These are phyloP conservation scores for Drechslerella dactyloides DNA, from an alignment of 2,329 filamentous ascomycete genomes.

Conservation along the genomic window DNA sequence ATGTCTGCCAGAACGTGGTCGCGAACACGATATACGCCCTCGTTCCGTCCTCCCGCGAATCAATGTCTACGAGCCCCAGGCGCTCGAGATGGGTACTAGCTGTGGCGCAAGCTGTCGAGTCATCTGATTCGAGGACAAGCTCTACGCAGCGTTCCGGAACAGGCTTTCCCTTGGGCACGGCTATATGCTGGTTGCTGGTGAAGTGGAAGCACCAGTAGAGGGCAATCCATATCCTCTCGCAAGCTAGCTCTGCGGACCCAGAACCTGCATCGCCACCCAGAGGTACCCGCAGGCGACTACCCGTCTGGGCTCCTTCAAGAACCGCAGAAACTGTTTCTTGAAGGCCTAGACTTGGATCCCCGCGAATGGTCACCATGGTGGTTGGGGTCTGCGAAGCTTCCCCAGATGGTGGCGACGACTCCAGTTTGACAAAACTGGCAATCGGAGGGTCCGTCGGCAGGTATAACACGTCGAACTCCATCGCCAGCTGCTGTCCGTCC, in stretches of 20 bases:
- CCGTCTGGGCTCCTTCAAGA: not conserved
- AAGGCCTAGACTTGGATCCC: not conserved
- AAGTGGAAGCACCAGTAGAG: slow-evolving; percentile 38
- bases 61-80: slow-evolving; percentile 35
- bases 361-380: slow-evolving; percentile 5
- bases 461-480: slow-evolving; percentile 17
- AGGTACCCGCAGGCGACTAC: slow-evolving; percentile 8
- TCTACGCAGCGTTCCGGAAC: slow-evolving; percentile 36
- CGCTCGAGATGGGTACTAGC: slow-evolving; percentile 13
- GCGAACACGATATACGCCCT: slow-evolving; percentile 23
- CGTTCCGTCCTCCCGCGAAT: not conserved
- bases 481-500: slow-evolving; percentile 4
- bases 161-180: slow-evolving; percentile 24
- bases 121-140: slow-evolving; percentile 23
- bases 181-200: slow-evolving; percentile 3
- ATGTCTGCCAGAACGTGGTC: slow-evolving; percentile 84
- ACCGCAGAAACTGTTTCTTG: not conserved
- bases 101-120: not conserved
- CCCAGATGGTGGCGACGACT: not conserved
- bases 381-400: slow-evolving; percentile 5
- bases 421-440: slow-evolving; percentile 7
- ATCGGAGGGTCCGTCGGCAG: slow-evolving; percentile 27
- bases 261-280: not conserved
- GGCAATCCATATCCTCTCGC: slow-evolving; percentile 24
- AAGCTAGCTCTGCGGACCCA: not conserved